Conservation (phyloP, 2,329 filamentous ascomycete genomes). For the Malbranchea zuffiana region DNA sequence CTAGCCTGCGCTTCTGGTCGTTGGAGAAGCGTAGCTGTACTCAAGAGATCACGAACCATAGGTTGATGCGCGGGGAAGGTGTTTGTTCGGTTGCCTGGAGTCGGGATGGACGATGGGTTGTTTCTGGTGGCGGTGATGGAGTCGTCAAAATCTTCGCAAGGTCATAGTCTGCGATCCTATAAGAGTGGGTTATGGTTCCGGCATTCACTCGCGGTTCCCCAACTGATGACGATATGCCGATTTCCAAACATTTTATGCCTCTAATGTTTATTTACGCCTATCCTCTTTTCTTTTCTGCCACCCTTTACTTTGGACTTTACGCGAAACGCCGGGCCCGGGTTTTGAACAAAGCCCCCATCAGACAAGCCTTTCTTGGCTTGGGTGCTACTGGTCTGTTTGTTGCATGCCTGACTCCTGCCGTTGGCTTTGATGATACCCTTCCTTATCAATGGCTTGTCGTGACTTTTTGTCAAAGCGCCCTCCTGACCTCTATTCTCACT, state of each 20-base stretch:
- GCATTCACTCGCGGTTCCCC: no score
- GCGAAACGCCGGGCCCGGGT: no score
- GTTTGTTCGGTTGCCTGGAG: slow-evolving; percentile 94
- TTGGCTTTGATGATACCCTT: slow-evolving; percentile 8
- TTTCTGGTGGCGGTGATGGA: slow-evolving; percentile 87
- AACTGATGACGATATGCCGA: no score
- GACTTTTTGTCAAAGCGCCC: slow-evolving; percentile 7
- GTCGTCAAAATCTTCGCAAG: slow-evolving; percentile 77
- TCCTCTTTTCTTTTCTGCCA: no score
- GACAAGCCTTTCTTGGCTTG: no score
- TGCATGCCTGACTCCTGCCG: slow-evolving; percentile 3
- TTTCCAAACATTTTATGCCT: no score
- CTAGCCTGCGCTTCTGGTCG: slow-evolving; percentile 91
- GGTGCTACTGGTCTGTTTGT: no score
- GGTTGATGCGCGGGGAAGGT: slow-evolving; percentile 90
- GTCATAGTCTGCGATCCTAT: slow-evolving; percentile 7
- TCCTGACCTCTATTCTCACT: slow-evolving; percentile 2
- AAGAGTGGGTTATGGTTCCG: no score
- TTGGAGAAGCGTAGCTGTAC: slow-evolving; percentile 91
- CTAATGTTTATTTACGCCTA: no score
- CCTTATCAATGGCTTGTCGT: slow-evolving; percentile 5
- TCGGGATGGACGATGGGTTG: slow-evolving; percentile 85
- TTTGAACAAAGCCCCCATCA: no score
- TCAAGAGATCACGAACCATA: slow-evolving; percentile 86
- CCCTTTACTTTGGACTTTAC: no score